Evolutionary conservation across 2,329 filamentous ascomycete species (phyloP).

Genomic region (Aureobasidium pullulans): DNA sequence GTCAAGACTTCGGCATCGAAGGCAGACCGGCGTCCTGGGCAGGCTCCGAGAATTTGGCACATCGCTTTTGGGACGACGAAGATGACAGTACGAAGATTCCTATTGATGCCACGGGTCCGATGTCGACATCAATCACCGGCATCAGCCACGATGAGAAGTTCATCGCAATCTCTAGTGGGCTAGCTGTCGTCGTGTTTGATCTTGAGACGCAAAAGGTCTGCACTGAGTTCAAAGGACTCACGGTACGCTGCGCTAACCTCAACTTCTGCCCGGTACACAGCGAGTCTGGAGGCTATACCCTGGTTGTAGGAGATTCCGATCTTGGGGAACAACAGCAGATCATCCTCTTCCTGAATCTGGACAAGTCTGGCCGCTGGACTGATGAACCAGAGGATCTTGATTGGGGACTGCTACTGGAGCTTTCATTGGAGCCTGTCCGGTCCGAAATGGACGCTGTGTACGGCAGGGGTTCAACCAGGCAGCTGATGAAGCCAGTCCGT

Average conservation of each 20-base stretch:
- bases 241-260: background rate
- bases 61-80: background rate
- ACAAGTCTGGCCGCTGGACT: background rate
- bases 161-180: background rate
- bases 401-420: background rate
- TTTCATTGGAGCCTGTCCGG: no score
- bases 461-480: no score
- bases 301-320: background rate
- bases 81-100: no score
- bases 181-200: background rate
- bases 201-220: background rate
- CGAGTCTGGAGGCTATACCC: background rate
- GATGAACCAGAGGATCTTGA: no score
- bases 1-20: background rate
- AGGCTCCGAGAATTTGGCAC: background rate
- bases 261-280: background rate
- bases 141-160: background rate
- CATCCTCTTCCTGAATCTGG: background rate
- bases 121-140: no score
- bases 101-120: no score
- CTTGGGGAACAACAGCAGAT: background rate
- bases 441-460: background rate
- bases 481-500: background rate
- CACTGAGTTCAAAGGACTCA: background rate
- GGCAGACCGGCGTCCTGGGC: background rate